These are phyloP conservation scores for Nidula niveotomentosa DNA, from an alignment of 1,284 basidiomycete species.

Conservation along the genomic window DNA sequence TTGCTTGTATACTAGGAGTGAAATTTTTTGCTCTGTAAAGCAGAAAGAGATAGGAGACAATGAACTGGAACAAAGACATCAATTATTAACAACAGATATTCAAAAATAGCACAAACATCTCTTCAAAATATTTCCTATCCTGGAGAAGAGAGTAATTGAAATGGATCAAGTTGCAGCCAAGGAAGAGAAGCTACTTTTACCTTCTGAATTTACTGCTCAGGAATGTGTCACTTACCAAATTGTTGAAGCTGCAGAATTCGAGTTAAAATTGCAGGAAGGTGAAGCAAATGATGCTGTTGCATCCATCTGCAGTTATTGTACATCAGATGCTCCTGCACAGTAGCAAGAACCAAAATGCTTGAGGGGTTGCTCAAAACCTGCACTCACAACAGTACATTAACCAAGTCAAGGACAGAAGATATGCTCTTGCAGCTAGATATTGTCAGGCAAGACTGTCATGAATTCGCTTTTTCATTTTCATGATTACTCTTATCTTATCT, in stretches of 20 bases:
- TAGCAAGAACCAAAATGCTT: too few species aligned
- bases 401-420: too few species aligned
- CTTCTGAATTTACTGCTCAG: not conserved
- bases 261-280: conserved; percentile 9
- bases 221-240: not conserved
- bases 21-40: not conserved
- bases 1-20: not conserved
- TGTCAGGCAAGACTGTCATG: too few species aligned
- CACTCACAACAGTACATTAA: too few species aligned
- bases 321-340: too few species aligned
- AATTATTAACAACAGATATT: not conserved
- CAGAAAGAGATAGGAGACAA: not conserved
- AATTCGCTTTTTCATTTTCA: too few species aligned
- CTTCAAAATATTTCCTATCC: not conserved
- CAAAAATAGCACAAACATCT: not conserved
- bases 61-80: not conserved
- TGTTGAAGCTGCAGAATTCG: not conserved
- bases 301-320: not conserved
- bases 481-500: too few species aligned
- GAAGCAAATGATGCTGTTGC: conserved; percentile 12
- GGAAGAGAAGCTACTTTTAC: not conserved
- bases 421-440: too few species aligned
- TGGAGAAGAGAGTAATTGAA: not conserved
- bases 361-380: too few species aligned
- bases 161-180: not conserved